These are phyloP conservation scores for Echeveria elegans DNA, from an alignment of 164 flowering plant genomes.

Conservation along the genomic window DNA sequence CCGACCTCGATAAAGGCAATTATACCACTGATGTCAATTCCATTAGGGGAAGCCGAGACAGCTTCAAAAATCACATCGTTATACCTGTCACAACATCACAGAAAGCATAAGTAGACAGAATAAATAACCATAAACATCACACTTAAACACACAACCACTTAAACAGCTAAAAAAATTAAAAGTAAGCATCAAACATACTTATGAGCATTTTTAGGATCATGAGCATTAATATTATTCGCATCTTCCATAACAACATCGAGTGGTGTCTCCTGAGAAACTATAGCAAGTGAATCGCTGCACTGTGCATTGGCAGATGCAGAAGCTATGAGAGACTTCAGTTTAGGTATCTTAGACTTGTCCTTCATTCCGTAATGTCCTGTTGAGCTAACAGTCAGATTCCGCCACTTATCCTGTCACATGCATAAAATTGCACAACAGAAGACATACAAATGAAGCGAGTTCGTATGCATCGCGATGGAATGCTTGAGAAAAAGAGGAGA, in stretches of 20 bases:
- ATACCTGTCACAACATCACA: not conserved
- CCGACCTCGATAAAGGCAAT: slow-evolving; percentile 6
- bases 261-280: not conserved
- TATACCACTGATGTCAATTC: not conserved
- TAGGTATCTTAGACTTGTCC: not conserved
- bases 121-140: not conserved
- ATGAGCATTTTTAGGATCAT: not conserved
- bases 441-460: too few species aligned
- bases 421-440: not conserved
- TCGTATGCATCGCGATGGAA: too few species aligned
- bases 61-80: slow-evolving; percentile 4
- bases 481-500: too few species aligned
- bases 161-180: not conserved
- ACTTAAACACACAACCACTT: too few species aligned
- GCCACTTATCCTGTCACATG: slow-evolving; percentile 1
- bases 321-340: slow-evolving; percentile 2
- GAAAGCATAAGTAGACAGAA: not conserved
- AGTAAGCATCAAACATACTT: not conserved
- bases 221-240: not conserved
- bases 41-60: not conserved
- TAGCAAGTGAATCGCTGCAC: not conserved
- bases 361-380: not conserved
- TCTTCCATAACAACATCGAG: slow-evolving; percentile 4
- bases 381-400: not conserved
- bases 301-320: not conserved